Base-by-base conservation (phyloP, 169 alveolate species). In the Sarcocystis neurona region DNA sequence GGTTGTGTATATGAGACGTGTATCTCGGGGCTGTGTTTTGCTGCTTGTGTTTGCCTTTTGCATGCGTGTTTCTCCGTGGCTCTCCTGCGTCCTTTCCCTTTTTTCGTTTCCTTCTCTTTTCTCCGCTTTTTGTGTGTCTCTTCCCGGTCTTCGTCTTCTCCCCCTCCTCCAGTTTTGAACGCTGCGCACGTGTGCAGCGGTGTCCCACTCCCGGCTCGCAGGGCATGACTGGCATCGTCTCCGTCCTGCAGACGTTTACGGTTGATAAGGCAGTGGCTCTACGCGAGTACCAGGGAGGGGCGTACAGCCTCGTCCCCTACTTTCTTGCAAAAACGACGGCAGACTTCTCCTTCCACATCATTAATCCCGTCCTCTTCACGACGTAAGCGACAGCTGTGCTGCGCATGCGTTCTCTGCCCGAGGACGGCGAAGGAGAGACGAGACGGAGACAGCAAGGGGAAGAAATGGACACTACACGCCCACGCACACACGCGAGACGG, bases 201-300 rank as follows among this genome's bases (percentile, higher is more conserved):
- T 37, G 18, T 18, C 8, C 8, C 18, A 18, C 18, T 70, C 27
- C 18, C 23, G 44, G n/a, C n/a, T n/a, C 56, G 2, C 53, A 90
- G 93, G 89, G 87, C 37, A 86, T 84, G 72, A 60, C 85, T 12
- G 93, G 92, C 3, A 56, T 87, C 63, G 80, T 85, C 32, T 70
- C 89, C 39, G 93, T 90, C 30, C 87, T 91, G 44, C 90, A 84
- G 58, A 87, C 92, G 53, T 91, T 91, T 58, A 75, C 93, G 30
- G 41, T 34, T 12, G 93, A 91, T 68, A 84, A 84, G 44, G 84
- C 79, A 32, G 53, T 91, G 58, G 92, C 91, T 41, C 10, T 77
- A 4, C 85, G 93, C 34, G 93, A 91, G 89, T 91, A 84, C 63
- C 88, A 82, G 27, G n/a, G 90, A 0, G 92, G 90, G 63, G 75